Evolutionary conservation across 257 asterid species (phyloP), one percentile per base, ranked within the genome.

Genomic region (Solanum medicagineum): DNA sequence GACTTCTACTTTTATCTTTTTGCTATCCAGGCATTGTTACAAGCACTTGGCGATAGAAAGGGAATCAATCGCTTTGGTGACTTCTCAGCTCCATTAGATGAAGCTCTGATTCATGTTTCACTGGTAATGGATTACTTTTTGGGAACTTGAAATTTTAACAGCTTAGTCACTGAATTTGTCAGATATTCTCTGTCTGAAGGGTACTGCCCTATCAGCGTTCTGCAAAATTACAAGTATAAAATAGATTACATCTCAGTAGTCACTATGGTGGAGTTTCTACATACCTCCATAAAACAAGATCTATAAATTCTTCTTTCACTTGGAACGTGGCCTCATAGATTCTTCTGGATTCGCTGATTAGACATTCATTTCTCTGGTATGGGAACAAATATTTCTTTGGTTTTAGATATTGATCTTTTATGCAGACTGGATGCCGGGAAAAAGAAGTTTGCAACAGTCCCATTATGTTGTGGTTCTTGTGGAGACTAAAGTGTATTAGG

Each of bases 11-110:
- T 69, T 69, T 40, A 44, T 17, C 24, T 75, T 45, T 57, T 74
- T 26, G 83, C 15, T 59, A 9, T 90, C 87, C 90, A 95, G 98
- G 98, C 97, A 85, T 89, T 97, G 93, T 85, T 93, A 91, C 93
- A 93, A 88, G 97, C 98, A 56, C 98, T 95, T 82, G 98, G 96
- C 55, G 99, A 97, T 89, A 95, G 98, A 85, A 97, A 91, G 86
- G 99, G 99, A 89, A 95, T 95, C 84, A 92, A 92, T 82, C 93
- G 98, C 69, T 95, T 97, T 63, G 98, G 99, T 85, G 97, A 95
- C 91, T 97, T 97, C 90, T 92, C 99, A n/a, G 98, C 98, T 84
- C 98, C 98, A 60, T 98, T 97, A 45, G 99, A 93, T 84, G 99
- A 97, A 91, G 98, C 99, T 77, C 94, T 94, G 57, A 91, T 97